phyloP scores from a whole-genome alignment of 2,329 filamentous ascomycete genomes.

The Colletotrichum sp. region DNA sequence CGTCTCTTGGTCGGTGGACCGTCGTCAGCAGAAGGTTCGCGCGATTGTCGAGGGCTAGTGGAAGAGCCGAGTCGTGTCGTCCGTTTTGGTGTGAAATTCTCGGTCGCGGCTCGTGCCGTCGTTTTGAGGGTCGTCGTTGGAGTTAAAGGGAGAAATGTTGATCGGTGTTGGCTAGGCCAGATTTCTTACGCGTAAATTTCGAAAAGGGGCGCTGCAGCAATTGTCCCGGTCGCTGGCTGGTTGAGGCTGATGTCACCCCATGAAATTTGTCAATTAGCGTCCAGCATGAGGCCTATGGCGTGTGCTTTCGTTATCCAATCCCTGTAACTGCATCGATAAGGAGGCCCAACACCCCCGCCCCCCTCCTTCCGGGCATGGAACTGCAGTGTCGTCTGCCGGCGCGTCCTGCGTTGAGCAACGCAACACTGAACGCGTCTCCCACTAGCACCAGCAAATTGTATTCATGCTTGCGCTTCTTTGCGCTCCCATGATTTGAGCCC shows the following conservation, averaged over 20 bases:
- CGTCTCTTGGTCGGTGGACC: neutral
- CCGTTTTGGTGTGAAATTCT: neutral
- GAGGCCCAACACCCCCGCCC: neutral
- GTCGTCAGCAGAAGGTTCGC: neutral
- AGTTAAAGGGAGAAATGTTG: slow-evolving; percentile 2
- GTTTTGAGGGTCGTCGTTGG: neutral
- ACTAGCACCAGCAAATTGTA: neutral
- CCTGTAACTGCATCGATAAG: slow-evolving; percentile 13
- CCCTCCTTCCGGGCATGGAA: neutral
- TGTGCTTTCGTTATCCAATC: slow-evolving; percentile 1
- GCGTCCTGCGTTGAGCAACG: neutral
- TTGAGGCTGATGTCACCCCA: slow-evolving; percentile 20
- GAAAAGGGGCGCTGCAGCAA: slow-evolving; percentile 14
- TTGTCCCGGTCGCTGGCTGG: slow-evolving; percentile 6
- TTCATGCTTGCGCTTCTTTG: neutral
- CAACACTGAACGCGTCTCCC: neutral
- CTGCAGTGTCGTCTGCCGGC: neutral
- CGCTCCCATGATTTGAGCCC: neutral
- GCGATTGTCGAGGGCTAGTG: slow-evolving; percentile 1
- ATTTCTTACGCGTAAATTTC: slow-evolving; percentile 18
- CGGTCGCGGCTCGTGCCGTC: slow-evolving; percentile 16
- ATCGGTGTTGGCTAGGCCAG: neutral
- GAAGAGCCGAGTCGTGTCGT: slow-evolving; percentile 5
- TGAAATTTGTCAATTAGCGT: slow-evolving; percentile 20
- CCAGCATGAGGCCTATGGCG: neutral